phyloP scores from a whole-genome alignment of 164 flowering plant species.

The Platanus orientalis region DNA sequence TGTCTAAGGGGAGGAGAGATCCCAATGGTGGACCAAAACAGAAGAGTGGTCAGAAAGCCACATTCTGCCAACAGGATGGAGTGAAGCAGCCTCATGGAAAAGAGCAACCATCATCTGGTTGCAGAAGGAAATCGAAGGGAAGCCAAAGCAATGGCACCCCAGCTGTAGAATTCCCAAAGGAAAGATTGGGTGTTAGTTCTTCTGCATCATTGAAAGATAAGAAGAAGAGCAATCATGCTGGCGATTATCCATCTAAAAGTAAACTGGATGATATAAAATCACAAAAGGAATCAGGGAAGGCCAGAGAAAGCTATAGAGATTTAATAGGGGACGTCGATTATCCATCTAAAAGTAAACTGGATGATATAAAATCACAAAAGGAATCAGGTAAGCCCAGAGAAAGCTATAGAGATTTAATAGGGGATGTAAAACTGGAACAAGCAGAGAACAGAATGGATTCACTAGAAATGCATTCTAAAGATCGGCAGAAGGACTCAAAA shows the following conservation, averaged over 20 bases:
- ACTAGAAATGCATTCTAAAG: constrained; percentile 13
- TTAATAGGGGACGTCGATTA: constrained; percentile 11
- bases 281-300: constrained; percentile 34
- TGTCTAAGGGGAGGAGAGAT: constrained; percentile 25
- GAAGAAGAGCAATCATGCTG: constrained; percentile 16
- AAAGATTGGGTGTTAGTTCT: constrained; percentile 21
- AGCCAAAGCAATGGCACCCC: constrained; percentile 16
- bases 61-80: constrained; percentile 14
- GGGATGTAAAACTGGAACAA: constrained; percentile 17
- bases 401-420: constrained; percentile 18
- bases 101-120: constrained; percentile 18
- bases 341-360: constrained; percentile 24
- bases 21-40: constrained; percentile 9
- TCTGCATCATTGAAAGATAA: constrained; percentile 21
- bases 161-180: constrained; percentile 21
- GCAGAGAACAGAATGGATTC: constrained; percentile 12
- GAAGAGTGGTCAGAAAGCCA: constrained; percentile 18
- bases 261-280: constrained; percentile 24
- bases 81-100: constrained; percentile 12
- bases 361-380: constrained; percentile 26
- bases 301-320: constrained; percentile 30
- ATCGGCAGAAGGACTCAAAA: constrained; percentile 29
- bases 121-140: constrained; percentile 40
- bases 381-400: constrained; percentile 33
- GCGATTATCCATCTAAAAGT: constrained; percentile 19